Evolutionary conservation across 139 green algal genomes (phyloP), one percentile per base, ranked within the genome.

Genomic region (Ettlia oleoabundans): DNA sequence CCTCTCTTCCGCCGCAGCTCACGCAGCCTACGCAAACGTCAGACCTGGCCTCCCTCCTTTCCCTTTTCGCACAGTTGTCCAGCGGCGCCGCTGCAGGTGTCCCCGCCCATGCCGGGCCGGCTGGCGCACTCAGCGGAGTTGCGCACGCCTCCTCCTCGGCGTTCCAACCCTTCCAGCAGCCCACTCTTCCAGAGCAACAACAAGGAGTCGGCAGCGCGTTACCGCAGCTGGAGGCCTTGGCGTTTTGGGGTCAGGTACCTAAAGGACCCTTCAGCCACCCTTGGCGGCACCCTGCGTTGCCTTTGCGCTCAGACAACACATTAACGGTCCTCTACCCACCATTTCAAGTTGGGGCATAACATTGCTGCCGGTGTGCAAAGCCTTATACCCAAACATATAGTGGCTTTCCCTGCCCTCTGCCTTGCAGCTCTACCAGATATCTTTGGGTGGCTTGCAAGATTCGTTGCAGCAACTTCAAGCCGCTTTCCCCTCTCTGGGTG

Each of bases 381-480:
- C 32, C n/a, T 8, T 18, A 32, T 8, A 18, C 63, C 63, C 5
- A 8, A 4, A 40, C 3, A 40, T 40, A 21, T 40, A n/a, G 24
- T 47, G 13, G 19, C 47, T 28, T 2, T n/a, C 30, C n/a, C 1
- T 1, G 40, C 22, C 52, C 4, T 28, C 42, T 37, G n/a, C 61
- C 40, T 1, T 61, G 77, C 77, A 82, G 77, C 64, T 82, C 32
- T 66, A 67, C 33, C n/a, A 75, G 6, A 65, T 82, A 22, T 32
- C 77, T 2, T 24, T 47, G 15, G 30, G 28, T 0, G 77, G 77
- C 4, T 63, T 82, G 62, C 41, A 82, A 13, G 76, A 53, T 13
- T 62, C 77, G 7, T 30, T 82, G 32, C 58, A 75, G 43, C 63
- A 73, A 42, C 63, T 32, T 24, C 43, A 75, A 32, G 19, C 63